These are phyloP conservation scores for Hypoxylon crocopeplum DNA, from an alignment of 495 filamentous ascomycete genomes.

Conservation along the genomic window DNA sequence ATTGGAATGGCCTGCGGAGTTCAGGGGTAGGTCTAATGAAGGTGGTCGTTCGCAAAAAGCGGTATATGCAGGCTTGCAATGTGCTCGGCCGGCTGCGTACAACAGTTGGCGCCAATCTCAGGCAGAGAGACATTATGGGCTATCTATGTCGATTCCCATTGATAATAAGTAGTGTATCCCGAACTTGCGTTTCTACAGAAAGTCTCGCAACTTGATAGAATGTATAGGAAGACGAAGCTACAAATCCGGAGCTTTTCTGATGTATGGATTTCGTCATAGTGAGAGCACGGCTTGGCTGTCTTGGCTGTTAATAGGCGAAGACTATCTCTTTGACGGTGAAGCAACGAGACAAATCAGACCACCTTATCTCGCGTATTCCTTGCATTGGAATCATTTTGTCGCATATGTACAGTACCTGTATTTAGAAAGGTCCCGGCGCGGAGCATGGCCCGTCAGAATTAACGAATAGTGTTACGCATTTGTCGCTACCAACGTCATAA, in stretches of 20 bases:
- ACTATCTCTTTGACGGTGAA: no score
- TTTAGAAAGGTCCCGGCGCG: no score
- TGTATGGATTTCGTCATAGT: constrained; percentile 25
- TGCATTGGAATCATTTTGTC: not conserved
- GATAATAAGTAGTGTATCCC: not conserved
- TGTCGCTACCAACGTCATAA: constrained; percentile 18
- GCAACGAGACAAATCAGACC: no score
- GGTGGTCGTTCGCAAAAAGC: not conserved
- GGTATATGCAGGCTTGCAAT: not conserved
- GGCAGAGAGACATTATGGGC: constrained; percentile 20
- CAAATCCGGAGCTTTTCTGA: not conserved
- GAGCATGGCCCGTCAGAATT: not conserved
- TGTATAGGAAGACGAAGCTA: not conserved
- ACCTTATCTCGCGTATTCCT: not conserved
- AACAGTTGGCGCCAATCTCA: constrained; percentile 23
- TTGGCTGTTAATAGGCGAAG: not conserved
- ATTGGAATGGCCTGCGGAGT: constrained; percentile 12
- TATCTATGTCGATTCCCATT: constrained; percentile 6
- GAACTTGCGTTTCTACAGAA: no score
- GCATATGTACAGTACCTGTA: not conserved
- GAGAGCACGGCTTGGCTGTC: not conserved
- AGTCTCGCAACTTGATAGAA: no score
- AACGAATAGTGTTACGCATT: not conserved
- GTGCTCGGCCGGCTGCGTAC: constrained; percentile 6
- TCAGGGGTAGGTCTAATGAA: not conserved